A percentile compares a stretch with the other conserved stretches of the same genome.
Evolutionary conservation across 768 basidiomycete species (phyloP).

Genomic region (Termitomyces heimii): DNA sequence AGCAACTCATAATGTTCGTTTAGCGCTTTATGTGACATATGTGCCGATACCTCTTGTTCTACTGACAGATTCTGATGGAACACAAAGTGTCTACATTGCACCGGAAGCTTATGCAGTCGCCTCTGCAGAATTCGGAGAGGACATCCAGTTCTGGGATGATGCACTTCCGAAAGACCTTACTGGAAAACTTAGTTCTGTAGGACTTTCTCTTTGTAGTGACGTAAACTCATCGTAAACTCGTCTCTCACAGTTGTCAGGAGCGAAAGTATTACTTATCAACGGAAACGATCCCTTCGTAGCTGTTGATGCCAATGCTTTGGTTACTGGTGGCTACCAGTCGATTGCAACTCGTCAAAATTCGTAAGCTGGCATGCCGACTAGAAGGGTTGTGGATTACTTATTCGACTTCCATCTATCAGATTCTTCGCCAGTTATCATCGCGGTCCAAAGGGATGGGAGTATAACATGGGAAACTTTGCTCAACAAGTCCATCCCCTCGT

Average conservation of each 20-base stretch:
- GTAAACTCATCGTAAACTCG: background rate
- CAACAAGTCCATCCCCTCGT: slow-evolving; percentile 44
- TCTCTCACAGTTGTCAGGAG: slow-evolving; percentile 36
- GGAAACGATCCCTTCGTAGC: slow-evolving; percentile 43
- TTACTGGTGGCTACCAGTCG: slow-evolving; percentile 47
- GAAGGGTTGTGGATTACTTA: background rate
- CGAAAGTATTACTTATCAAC: slow-evolving; percentile 49
- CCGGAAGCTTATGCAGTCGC: slow-evolving; percentile 49
- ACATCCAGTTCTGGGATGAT: slow-evolving; percentile 50
- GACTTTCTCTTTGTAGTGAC: slow-evolving; percentile 5
- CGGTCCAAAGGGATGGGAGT: slow-evolving; percentile 31
- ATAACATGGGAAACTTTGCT: slow-evolving; percentile 50
- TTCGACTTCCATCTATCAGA: slow-evolving; percentile 14
- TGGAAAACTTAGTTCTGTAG: slow-evolving; percentile 39
- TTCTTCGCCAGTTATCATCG: slow-evolving; percentile 43
- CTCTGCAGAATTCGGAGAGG: slow-evolving; percentile 42
- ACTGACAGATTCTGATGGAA: slow-evolving; percentile 35
- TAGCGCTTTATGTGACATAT: slow-evolving; percentile 41
- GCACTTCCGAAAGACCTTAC: slow-evolving; percentile 41
- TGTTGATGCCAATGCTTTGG: slow-evolving; percentile 42
- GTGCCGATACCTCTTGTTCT: slow-evolving; percentile 44
- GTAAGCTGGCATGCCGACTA: slow-evolving; percentile 19
- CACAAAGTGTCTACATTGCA: slow-evolving; percentile 47
- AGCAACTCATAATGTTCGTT: background rate
- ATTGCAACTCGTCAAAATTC: slow-evolving; percentile 46